phyloP scores from a whole-genome alignment of 306 rosid genomes.

The Rosa lucieae region DNA sequence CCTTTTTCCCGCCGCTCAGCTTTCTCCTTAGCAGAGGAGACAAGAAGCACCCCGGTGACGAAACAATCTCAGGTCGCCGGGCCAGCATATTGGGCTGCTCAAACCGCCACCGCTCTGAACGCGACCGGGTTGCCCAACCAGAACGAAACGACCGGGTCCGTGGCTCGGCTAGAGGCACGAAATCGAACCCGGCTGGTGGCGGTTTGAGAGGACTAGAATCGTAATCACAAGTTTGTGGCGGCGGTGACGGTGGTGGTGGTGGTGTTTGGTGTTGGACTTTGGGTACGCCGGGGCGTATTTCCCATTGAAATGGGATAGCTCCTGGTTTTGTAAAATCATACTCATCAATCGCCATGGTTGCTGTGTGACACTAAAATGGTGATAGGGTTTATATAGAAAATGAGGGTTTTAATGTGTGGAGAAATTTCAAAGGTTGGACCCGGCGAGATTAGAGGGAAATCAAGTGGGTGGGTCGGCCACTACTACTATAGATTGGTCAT shows the following conservation, averaged over 20 bases:
- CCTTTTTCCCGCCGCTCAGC: constrained; percentile 24
- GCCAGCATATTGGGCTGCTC: constrained; percentile 27
- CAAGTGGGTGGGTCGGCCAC: constrained; percentile 41
- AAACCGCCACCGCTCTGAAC: constrained; percentile 65
- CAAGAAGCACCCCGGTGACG: constrained; percentile 67
- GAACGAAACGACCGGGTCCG: constrained; percentile 46
- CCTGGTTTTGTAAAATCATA: constrained; percentile 58
- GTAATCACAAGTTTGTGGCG: neutral
- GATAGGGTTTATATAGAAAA: neutral
- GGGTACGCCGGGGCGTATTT: constrained; percentile 89
- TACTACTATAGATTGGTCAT: neutral
- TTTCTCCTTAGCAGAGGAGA: constrained; percentile 53
- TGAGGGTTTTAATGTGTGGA: neutral
- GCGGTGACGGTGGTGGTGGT: neutral
- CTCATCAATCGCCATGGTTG: constrained; percentile 50
- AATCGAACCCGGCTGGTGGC: constrained; percentile 39
- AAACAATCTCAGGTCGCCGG: constrained; percentile 41
- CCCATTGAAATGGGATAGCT: constrained; percentile 92
- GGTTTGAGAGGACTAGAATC: constrained; percentile 47
- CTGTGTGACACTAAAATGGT: neutral
- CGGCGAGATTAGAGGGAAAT: constrained; percentile 75
- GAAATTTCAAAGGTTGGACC: constrained; percentile 6
- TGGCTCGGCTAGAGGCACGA: constrained; percentile 34
- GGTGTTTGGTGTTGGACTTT: constrained; percentile 29
- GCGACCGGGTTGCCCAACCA: constrained; percentile 29